Conservation (phyloP, 2,329 filamentous ascomycete genomes). For the Thermothelomyces thermophilus region DNA sequence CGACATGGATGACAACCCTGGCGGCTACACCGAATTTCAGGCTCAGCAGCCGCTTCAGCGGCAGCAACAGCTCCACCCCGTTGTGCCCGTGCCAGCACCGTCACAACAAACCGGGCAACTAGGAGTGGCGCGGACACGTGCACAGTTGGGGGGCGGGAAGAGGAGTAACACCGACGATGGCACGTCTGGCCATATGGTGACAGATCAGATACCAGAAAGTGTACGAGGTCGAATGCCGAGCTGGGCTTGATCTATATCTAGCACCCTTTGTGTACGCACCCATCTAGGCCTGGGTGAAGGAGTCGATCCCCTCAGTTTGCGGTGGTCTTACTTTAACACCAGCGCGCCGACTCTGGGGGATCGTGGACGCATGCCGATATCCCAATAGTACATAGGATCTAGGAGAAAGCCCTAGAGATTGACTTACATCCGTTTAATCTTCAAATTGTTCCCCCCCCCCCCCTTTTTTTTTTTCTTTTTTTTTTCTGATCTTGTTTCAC, state of each 20-base stretch:
- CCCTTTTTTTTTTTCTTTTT: no score
- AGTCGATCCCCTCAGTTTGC: neutral
- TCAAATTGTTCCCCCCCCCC: no score
- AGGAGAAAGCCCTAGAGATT: neutral
- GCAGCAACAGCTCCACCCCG: conserved; percentile 34
- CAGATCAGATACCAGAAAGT: conserved; percentile 28
- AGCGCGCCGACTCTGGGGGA: neutral
- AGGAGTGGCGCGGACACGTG: conserved; percentile 34
- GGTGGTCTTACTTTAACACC: neutral
- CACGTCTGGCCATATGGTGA: conserved; percentile 26
- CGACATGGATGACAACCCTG: conserved; percentile 47
- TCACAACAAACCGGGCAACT: conserved; percentile 23
- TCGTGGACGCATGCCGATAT: neutral
- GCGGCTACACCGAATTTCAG: conserved; percentile 27
- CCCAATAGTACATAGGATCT: neutral
- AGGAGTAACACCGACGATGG: conserved; percentile 3
- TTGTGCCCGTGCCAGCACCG: conserved; percentile 25
- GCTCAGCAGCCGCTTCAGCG: conserved; percentile 28
- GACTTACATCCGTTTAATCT: no score
- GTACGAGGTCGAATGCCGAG: conserved; percentile 26
- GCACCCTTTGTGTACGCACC: no score
- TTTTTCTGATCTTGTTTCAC: no score
- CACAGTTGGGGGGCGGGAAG: neutral
- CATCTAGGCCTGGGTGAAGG: neutral
- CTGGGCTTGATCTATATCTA: conserved; percentile 36